Evolutionary conservation across 495 filamentous ascomycete species (phyloP), one percentile per base, ranked within the genome.

Genomic region (Aspergillus bridgeri): DNA sequence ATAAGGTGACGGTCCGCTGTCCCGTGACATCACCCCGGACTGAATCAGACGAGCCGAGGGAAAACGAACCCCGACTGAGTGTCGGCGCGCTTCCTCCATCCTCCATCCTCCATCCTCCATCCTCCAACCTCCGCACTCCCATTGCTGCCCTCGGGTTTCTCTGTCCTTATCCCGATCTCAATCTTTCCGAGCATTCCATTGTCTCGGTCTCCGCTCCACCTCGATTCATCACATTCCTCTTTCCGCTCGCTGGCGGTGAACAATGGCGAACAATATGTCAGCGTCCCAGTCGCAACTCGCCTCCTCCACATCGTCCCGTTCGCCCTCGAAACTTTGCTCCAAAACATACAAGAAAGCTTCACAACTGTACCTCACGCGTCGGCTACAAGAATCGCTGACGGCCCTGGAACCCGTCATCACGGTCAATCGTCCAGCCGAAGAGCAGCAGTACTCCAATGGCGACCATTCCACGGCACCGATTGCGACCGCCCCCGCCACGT

Each of bases 291-390:
- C 80, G 46, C 71, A 74, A 57, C 72, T 84, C 60, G 74, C 72
- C 54, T 69, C 72, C 42, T 81, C 83, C 54, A 65, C 80, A 33
- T 79, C 76, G 51, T 76, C 79, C 46, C 66, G 81, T 24, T 78
- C 79, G 42, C 70, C 84, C 48, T 81, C 86, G 61, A 92, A 91
- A 69, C 81, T 89, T 5, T 79, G 74, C 67, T 79, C 76, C 51
- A 74, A 73, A 58, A 77, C 75, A 46, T 97, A 96, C 75, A 88
- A 92, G 59, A 90, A 93, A 74, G 89, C 93, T 46, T 91, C 90
- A 11, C 87, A 91, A 58, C 83, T 97, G 6, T 98, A 93, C 72
- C 76, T 98, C 43, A 98, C 95, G 65, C 91, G 93, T 65, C 88
- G 93, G 11, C 78, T 98, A 44, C 86, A 87, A 60, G 94, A 98